Evolutionary conservation across 2,329 filamentous ascomycete species (phyloP).

Genomic region (Esteya vermicola): DNA sequence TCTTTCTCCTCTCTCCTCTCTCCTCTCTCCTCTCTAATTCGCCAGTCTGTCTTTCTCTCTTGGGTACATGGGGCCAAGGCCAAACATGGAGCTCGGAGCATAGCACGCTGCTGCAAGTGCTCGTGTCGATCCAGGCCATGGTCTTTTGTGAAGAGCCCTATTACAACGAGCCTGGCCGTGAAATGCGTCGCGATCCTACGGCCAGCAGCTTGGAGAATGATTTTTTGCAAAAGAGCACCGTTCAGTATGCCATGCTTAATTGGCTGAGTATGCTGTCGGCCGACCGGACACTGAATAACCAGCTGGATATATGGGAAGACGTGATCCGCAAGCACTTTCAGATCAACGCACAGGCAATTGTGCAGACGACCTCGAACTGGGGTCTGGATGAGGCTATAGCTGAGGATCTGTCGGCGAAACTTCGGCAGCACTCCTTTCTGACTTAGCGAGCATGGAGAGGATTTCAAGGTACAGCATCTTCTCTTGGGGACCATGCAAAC

Average conservation of each 20-base stretch:
- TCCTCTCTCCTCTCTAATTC: neutral
- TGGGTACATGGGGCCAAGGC: constrained; percentile 31
- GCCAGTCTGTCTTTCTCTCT: constrained; percentile 31
- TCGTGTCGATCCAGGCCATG: constrained; percentile 44
- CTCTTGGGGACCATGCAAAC: no score
- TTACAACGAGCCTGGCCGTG: constrained; percentile 37
- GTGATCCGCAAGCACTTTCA: constrained; percentile 14
- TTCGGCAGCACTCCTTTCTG: neutral
- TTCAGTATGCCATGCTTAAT: constrained; percentile 16
- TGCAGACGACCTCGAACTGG: constrained; percentile 9
- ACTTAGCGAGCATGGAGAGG: no score
- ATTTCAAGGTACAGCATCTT: no score
- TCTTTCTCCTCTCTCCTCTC: neutral
- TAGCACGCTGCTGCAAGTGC: constrained; percentile 35
- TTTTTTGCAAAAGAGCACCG: constrained; percentile 13
- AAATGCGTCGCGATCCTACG: constrained; percentile 8
- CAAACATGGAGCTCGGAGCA: constrained; percentile 27
- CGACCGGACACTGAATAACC: neutral
- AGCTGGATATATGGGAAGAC: constrained; percentile 13
- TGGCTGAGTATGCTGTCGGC: constrained; percentile 13
- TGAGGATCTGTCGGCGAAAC: neutral
- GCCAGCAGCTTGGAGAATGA: constrained; percentile 17
- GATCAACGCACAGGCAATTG: constrained; percentile 8
- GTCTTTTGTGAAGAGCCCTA: constrained; percentile 38
- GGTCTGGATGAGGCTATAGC: constrained; percentile 1